Conservation (phyloP, 331 rosid genomes). For the Quercus lobata region DNA sequence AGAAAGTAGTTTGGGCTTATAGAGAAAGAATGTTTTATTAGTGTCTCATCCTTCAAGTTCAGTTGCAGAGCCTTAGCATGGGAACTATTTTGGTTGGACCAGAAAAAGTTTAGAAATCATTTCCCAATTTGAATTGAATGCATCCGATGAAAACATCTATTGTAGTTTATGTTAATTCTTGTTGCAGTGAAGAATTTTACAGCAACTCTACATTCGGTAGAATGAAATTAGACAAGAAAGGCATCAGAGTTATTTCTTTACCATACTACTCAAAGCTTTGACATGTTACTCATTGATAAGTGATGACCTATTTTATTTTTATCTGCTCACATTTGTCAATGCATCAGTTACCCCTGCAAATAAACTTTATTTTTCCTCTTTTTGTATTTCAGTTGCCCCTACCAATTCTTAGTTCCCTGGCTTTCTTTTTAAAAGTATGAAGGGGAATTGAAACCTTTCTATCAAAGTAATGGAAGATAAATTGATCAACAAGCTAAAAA, state of each 20-base stretch:
- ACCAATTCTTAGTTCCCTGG: no score
- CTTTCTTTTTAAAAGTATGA: no score
- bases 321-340: not conserved
- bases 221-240: not conserved
- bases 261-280: not conserved
- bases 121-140: not conserved
- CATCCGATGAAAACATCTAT: not conserved
- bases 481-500: no score
- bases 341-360: not conserved
- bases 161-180: not conserved
- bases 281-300: not conserved
- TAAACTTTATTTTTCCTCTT: not conserved
- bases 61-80: conserved; percentile 67
- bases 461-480: no score
- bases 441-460: no score
- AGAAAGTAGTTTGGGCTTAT: conserved; percentile 45
- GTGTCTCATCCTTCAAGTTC: conserved; percentile 10
- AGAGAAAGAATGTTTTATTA: not conserved
- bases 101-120: not conserved
- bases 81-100: conserved; percentile 41
- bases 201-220: not conserved
- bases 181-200: not conserved
- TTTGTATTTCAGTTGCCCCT: no score
- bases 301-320: not conserved
- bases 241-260: not conserved